Conservation (phyloP, 2,329 filamentous ascomycete genomes). For the Botrytis fragariae region DNA sequence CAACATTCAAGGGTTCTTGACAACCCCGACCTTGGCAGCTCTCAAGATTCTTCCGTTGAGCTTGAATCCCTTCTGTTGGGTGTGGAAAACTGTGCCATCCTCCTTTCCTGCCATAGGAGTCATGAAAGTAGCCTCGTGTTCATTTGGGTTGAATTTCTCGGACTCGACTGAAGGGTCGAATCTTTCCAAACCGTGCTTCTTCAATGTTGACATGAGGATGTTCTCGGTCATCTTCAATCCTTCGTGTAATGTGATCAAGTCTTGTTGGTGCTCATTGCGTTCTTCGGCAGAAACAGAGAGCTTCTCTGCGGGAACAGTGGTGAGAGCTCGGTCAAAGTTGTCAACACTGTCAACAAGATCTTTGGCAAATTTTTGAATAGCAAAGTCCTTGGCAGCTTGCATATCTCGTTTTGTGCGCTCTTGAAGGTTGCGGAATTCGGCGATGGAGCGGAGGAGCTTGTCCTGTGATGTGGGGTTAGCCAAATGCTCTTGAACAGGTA, state of each 20-base stretch:
- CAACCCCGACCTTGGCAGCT: constrained; percentile 93
- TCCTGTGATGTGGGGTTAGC: constrained; percentile 57
- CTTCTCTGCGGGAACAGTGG: constrained; percentile 73
- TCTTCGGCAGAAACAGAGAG: constrained; percentile 52
- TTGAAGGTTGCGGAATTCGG: constrained; percentile 97
- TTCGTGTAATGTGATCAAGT: constrained; percentile 77
- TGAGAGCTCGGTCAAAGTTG: constrained; percentile 91
- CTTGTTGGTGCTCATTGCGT: constrained; percentile 57
- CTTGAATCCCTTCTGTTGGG: constrained; percentile 93
- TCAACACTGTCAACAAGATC: constrained; percentile 94
- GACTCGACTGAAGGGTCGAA: constrained; percentile 70
- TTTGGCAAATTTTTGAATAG: constrained; percentile 89
- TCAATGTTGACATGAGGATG: constrained; percentile 81
- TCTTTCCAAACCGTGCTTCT: constrained; percentile 91
- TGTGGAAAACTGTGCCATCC: constrained; percentile 84
- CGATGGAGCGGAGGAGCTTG: constrained; percentile 88
- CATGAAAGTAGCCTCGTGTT: constrained; percentile 96
- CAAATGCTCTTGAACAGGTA: constrained; percentile 9
- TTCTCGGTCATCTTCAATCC: constrained; percentile 94
- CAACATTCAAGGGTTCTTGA: constrained; percentile 62
- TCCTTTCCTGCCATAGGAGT: constrained; percentile 83
- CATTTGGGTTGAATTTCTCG: constrained; percentile 93
- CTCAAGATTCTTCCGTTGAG: constrained; percentile 87
- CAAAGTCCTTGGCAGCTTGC: constrained; percentile 83
- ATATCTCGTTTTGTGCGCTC: constrained; percentile 90